Percentiles rank a stretch among this genome's conserved stretches.
Conservation (phyloP, 768 basidiomycete species). For the Macrocybe gigantea region DNA sequence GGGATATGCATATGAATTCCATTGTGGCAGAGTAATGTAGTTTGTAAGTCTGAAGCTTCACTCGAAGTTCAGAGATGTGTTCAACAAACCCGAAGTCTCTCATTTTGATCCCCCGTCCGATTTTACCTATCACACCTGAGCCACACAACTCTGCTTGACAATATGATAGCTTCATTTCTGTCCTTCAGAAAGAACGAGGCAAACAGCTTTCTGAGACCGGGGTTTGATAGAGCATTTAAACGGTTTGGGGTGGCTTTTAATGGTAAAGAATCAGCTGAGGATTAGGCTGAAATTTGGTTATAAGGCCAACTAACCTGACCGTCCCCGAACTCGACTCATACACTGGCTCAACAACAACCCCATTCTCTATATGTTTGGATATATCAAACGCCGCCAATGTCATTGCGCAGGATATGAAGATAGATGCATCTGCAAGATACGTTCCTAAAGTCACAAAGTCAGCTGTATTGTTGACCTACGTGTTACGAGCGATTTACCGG, state of each 20-base stretch:
- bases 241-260: slow-evolving; percentile 51
- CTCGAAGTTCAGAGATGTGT: too few species aligned
- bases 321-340: slow-evolving; percentile 56
- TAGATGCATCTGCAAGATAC: slow-evolving; percentile 48
- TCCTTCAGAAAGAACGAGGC: slow-evolving; percentile 45
- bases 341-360: slow-evolving; percentile 43
- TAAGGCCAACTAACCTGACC: slow-evolving; percentile 39
- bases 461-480: too few species aligned
- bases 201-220: slow-evolving; percentile 51
- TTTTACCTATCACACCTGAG: too few species aligned
- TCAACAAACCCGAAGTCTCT: too few species aligned
- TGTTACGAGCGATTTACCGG: slow-evolving; percentile 26
- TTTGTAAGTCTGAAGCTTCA: too few species aligned
- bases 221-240: slow-evolving; percentile 57
- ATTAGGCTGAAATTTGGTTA: neutral
- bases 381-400: slow-evolving; percentile 48
- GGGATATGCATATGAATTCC: too few species aligned
- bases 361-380: slow-evolving; percentile 38
- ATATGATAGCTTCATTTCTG: too few species aligned
- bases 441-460: slow-evolving; percentile 24
- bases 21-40: too few species aligned
- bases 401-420: slow-evolving; percentile 49
- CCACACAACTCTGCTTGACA: too few species aligned
- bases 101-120: too few species aligned
- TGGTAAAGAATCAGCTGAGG: neutral